These are phyloP conservation scores for Ordospora pajunii DNA, from an alignment of 371 early-diverging fungal genomes.

Conservation along the genomic window DNA sequence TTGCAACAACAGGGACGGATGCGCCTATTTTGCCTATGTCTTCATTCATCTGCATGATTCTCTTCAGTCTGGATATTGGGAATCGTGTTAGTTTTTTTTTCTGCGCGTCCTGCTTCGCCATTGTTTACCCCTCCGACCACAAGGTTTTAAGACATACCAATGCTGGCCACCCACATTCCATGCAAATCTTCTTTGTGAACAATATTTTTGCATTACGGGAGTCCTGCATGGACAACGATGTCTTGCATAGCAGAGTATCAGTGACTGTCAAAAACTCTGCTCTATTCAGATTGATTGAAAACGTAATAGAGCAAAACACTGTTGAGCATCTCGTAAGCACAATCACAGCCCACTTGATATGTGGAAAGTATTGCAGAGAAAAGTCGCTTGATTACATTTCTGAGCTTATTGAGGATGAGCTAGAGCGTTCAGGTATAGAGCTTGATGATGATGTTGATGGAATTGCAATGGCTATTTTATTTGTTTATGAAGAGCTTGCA, in stretches of 20 bases:
- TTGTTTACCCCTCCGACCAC: neutral
- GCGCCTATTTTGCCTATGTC: conserved; percentile 98
- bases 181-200: neutral
- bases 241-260: neutral
- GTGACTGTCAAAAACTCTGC: conserved; percentile 1
- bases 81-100: conserved; percentile 58
- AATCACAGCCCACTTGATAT: neutral
- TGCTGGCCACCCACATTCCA: neutral
- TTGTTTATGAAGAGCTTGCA: conserved; percentile 11
- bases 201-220: neutral
- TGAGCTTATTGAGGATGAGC: neutral
- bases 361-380: neutral
- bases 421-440: conserved; percentile 1
- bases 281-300: neutral
- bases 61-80: conserved; percentile 80
- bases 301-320: neutral
- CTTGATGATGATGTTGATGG: conserved; percentile 14
- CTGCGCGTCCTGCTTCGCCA: conserved; percentile 28
- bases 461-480: neutral
- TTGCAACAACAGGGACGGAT: conserved; percentile 87
- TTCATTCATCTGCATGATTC: conserved; percentile 97
- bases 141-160: neutral
- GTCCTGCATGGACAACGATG: neutral
- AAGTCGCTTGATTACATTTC: neutral
- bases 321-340: neutral